These are phyloP conservation scores for Kalaharituber pfeilii DNA, from an alignment of 2,329 filamentous ascomycete species.

Conservation along the genomic window DNA sequence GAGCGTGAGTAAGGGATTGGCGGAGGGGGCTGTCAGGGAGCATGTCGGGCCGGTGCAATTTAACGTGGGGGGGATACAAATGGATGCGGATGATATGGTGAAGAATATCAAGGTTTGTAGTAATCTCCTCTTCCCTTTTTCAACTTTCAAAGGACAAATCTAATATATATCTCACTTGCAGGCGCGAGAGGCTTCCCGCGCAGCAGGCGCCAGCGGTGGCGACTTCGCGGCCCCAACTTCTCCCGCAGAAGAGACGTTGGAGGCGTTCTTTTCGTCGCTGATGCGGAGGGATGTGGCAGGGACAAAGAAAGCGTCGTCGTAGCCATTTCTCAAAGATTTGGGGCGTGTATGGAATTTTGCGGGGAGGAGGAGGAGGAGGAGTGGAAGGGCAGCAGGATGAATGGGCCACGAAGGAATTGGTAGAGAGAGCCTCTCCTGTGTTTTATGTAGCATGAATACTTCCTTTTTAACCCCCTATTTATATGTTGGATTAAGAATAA, in stretches of 20 bases:
- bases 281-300: slow-evolving; percentile 32
- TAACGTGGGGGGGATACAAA: slow-evolving; percentile 94
- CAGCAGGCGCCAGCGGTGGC: slow-evolving; percentile 26
- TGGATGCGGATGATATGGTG: slow-evolving; percentile 86
- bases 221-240: not conserved
- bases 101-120: slow-evolving; percentile 58
- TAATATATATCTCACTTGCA: slow-evolving; percentile 21
- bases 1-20: slow-evolving; percentile 23
- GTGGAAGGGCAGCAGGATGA: too few relatives aligned
- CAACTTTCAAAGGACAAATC: too few relatives aligned
- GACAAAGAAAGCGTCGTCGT: slow-evolving; percentile 2
- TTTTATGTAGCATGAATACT: too few relatives aligned
- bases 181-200: slow-evolving; percentile 37
- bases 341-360: too few relatives aligned
- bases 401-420: too few relatives aligned
- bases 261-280: slow-evolving; percentile 42
- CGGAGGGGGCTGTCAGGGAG: slow-evolving; percentile 39
- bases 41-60: slow-evolving; percentile 92
- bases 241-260: slow-evolving; percentile 33
- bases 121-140: too few relatives aligned
- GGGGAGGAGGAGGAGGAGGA: too few relatives aligned
- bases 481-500: too few relatives aligned
- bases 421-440: too few relatives aligned
- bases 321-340: too few relatives aligned
- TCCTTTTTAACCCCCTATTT: too few relatives aligned